Conservation (phyloP, 345 rosid species). For the Citropsis articulata region DNA sequence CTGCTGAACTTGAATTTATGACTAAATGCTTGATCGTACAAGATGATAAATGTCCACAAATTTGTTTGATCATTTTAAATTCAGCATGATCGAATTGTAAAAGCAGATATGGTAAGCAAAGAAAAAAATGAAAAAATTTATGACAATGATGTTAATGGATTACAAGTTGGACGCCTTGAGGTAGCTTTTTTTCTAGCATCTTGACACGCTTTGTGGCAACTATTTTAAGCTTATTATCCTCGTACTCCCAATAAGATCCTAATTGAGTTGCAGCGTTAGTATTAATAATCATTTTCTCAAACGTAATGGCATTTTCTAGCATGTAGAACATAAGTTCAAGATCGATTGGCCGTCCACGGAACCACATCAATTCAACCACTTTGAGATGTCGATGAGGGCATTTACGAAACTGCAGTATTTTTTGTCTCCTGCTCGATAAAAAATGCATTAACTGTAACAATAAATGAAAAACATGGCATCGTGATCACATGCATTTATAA, state of each 20-base stretch:
- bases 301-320: neutral
- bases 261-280: neutral
- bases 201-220: neutral
- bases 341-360: neutral
- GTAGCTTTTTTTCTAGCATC: neutral
- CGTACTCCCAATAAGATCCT: neutral
- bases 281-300: constrained; percentile 5
- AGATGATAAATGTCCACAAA: too few species aligned
- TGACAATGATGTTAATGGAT: neutral
- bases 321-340: neutral
- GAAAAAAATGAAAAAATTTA: neutral
- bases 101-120: too few species aligned
- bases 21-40: too few species aligned
- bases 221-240: neutral
- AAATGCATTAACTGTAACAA: neutral
- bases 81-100: too few species aligned
- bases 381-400: neutral
- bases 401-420: neutral
- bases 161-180: neutral
- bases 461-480: neutral
- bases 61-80: too few species aligned
- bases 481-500: neutral
- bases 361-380: neutral
- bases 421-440: neutral
- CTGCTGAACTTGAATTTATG: too few species aligned